These are phyloP conservation scores for Botryotinia convoluta DNA, from an alignment of 2,329 filamentous ascomycete species.

Conservation along the genomic window DNA sequence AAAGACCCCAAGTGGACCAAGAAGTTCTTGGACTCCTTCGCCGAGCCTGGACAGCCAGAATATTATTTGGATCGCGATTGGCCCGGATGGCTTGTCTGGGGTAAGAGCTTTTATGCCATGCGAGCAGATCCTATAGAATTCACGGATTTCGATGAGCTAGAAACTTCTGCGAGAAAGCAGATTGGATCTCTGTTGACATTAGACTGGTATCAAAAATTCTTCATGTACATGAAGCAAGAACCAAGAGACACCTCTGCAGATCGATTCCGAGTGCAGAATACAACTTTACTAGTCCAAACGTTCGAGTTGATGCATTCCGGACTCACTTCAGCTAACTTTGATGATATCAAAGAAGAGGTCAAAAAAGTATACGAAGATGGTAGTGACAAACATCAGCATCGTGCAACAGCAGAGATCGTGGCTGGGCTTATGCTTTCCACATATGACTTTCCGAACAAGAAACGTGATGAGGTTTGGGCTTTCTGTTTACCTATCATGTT, in stretches of 20 bases:
- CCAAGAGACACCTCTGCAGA: slow-evolving; percentile 79
- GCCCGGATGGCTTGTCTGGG: slow-evolving; percentile 96
- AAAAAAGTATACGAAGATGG: slow-evolving; percentile 82
- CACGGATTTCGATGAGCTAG: slow-evolving; percentile 74
- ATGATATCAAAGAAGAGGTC: slow-evolving; percentile 82
- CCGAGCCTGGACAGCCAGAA: slow-evolving; percentile 67
- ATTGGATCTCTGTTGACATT: slow-evolving; percentile 79
- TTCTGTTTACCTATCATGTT: slow-evolving; percentile 88
- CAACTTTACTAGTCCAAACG: slow-evolving; percentile 81
- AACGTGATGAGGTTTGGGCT: slow-evolving; percentile 76
- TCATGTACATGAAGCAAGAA: slow-evolving; percentile 94
- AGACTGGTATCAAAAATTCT: slow-evolving; percentile 84
- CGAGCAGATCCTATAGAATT: slow-evolving; percentile 66
- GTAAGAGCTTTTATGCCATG: slow-evolving; percentile 78
- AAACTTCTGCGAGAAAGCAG: slow-evolving; percentile 68
- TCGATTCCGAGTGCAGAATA: slow-evolving; percentile 84
- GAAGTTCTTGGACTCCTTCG: slow-evolving; percentile 75
- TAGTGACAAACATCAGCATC: slow-evolving; percentile 95
- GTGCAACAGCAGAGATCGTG: slow-evolving; percentile 90
- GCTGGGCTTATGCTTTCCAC: slow-evolving; percentile 80
- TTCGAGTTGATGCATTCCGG: slow-evolving; percentile 87
- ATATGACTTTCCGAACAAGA: slow-evolving; percentile 70
- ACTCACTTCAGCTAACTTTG: slow-evolving; percentile 72
- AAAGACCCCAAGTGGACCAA: slow-evolving; percentile 77
- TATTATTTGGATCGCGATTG: slow-evolving; percentile 92